Evolutionary conservation across 768 basidiomycete species (phyloP).

Genomic region (Amyloporia xantha): DNA sequence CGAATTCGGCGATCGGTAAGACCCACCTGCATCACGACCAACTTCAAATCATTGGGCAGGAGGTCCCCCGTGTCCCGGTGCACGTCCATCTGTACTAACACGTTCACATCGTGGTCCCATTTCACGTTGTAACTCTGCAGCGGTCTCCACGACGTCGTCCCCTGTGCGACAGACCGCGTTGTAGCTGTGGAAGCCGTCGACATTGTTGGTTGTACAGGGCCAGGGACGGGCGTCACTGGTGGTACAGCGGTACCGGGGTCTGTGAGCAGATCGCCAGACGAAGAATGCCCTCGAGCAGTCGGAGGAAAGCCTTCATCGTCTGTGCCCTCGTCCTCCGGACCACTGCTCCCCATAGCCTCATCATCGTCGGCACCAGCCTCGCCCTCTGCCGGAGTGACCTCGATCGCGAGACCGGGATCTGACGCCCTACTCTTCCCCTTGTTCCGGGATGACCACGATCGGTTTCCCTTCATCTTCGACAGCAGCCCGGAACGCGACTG

Average conservation of each 20-base stretch:
- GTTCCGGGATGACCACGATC: constrained; percentile 11
- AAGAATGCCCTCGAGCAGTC: constrained; percentile 2
- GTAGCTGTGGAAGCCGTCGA: constrained; percentile 15
- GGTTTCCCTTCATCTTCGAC: constrained; percentile 30
- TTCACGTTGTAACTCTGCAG: constrained; percentile 59
- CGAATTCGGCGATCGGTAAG: neutral
- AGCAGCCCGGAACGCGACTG: constrained; percentile 38
- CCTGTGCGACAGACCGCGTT: constrained; percentile 34
- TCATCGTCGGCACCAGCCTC: constrained; percentile 7
- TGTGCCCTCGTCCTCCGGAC: constrained; percentile 9
- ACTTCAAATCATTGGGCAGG: constrained; percentile 54
- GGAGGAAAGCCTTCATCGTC: neutral
- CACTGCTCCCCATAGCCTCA: too few relatives aligned
- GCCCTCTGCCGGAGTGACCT: constrained; percentile 2
- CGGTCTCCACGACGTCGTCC: constrained; percentile 51
- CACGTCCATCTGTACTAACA: constrained; percentile 55
- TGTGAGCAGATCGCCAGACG: constrained; percentile 6
- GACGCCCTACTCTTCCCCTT: constrained; percentile 13
- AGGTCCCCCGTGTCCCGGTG: constrained; percentile 45
- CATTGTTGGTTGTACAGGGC: constrained; percentile 7
- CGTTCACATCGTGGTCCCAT: constrained; percentile 55
- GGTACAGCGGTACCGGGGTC: constrained; percentile 10
- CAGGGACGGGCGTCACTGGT: constrained; percentile 11
- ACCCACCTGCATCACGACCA: constrained; percentile 52
- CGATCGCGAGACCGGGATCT: constrained; percentile 4